These are phyloP conservation scores for Sordariomycetes sp. DNA, from an alignment of 2,329 filamentous ascomycete species.

Conservation along the genomic window DNA sequence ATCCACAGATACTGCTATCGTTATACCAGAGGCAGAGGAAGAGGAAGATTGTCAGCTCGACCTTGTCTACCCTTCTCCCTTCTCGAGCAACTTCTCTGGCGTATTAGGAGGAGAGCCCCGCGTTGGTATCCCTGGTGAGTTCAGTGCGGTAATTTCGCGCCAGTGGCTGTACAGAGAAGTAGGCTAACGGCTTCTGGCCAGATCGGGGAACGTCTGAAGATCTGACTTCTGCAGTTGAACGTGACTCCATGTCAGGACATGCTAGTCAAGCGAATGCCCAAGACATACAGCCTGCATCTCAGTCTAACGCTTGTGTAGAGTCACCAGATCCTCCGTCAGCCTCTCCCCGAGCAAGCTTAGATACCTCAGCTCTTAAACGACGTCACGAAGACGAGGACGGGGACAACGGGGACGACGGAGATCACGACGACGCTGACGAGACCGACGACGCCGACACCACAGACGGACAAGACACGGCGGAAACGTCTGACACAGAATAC, in stretches of 20 bases:
- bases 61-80: too few species aligned
- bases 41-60: background rate
- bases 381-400: background rate
- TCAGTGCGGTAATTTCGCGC: too few species aligned
- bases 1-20: background rate
- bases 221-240: background rate
- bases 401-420: background rate
- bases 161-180: background rate
- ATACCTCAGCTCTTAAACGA: background rate
- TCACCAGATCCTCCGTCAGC: background rate
- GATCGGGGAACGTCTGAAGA: background rate
- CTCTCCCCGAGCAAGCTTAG: background rate
- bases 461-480: background rate
- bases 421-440: background rate
- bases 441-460: background rate
- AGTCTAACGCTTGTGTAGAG: background rate
- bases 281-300: background rate
- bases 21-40: background rate
- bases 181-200: background rate
- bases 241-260: background rate
- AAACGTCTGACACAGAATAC: background rate
- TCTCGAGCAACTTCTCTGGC: too few species aligned
- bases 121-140: background rate
- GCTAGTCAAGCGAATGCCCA: background rate
- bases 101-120: background rate